Percentiles rank a stretch among this genome's conserved stretches.
Conservation (phyloP, 306 rosid species). For the Crataegus laevigata region DNA sequence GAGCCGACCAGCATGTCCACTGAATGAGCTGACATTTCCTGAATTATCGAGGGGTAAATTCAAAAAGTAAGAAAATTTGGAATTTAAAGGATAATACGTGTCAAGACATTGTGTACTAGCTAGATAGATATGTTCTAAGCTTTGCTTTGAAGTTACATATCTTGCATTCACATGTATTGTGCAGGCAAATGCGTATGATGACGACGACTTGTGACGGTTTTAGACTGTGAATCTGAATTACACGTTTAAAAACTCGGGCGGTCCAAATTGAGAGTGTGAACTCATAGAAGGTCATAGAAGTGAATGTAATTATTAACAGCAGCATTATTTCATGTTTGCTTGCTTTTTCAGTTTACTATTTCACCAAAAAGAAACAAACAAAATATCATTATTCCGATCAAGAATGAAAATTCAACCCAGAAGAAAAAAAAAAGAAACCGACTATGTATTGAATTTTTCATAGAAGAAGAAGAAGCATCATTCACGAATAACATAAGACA, state of each 20-base stretch:
- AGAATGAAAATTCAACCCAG: background rate
- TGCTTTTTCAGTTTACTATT: background rate
- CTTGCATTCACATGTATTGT: background rate
- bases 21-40: constrained; percentile 73
- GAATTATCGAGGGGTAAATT: background rate
- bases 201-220: background rate
- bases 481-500: background rate
- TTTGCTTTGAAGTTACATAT: background rate
- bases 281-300: background rate
- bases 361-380: background rate
- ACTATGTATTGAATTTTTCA: background rate
- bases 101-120: background rate
- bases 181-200: background rate
- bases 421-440: background rate
- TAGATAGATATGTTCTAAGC: background rate
- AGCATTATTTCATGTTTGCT: background rate
- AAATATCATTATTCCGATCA: background rate
- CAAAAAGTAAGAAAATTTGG: background rate
- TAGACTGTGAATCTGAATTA: background rate
- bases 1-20: constrained; percentile 69
- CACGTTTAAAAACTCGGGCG: background rate
- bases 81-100: background rate
- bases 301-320: background rate
- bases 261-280: background rate
- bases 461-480: background rate